Evolutionary conservation across 2,329 filamentous ascomycete species (phyloP), one percentile per base, ranked within the genome.

Genomic region (Colletotrichum orbiculare): DNA sequence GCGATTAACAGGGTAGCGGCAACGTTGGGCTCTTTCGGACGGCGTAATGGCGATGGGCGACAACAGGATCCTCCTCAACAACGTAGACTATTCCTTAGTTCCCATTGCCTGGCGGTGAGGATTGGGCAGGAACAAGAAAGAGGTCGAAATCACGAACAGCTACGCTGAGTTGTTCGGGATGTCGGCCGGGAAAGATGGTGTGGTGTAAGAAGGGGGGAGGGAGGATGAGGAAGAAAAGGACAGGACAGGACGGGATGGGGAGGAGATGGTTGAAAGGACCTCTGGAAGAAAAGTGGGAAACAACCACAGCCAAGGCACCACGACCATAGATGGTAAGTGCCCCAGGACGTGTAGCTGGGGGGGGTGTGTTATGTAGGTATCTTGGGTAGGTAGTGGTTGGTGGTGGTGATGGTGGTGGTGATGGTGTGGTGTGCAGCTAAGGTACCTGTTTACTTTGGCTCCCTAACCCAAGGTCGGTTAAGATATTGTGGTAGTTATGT

Each of bases 141-240:
- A n/a, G 33, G 33, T 39, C 52, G 46, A 52, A 45, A 42, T 41
- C 45, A 12, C 46, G 52, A 55, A 54, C 39, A 41, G 37, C 47
- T 52, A 35, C 15, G n/a, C 42, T 34, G 41, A 34, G 46, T 52
- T 41, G 46, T 61, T 64, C 46, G 50, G 50, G 15, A 50, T 56
- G 57, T 65, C 62, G 62, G 57, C 57, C 57, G 34, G 46, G 35
- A 41, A 49, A 46, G 43, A 61, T 34, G 56, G 50, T 50, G 41
- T 52, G 52, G 57, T 62, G 45, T 65, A 52, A 65, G 62, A 62
- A 62, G 62, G 62, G 62, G 61, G 57, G 38, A 60, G 41, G 62
- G 43, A 60, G 41, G 62, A 48, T 48, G 58, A 62, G 46, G 57
- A 65, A 55, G 50, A 65, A 65, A 58, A 61, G 58, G 52, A 54